phyloP scores from a whole-genome alignment of 768 basidiomycete genomes.

The Austroboletus eburneus region DNA sequence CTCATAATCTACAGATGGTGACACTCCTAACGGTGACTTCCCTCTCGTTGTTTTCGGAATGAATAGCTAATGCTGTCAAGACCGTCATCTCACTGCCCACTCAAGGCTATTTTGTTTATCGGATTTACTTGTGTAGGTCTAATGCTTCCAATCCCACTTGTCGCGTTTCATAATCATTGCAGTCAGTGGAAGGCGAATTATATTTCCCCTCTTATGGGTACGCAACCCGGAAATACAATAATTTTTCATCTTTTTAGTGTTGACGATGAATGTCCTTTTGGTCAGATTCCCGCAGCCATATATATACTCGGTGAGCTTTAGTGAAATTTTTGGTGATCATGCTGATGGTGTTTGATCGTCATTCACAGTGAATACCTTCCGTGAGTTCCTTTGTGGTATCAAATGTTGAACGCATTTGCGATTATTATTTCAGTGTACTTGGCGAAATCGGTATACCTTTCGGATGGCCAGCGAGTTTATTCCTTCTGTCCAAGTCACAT shows the following conservation, averaged over 20 bases:
- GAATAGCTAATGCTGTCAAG: background rate
- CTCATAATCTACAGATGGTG: too few species aligned
- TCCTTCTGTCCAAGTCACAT: too few species aligned
- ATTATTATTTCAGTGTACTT: background rate
- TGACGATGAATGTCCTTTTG: too few species aligned
- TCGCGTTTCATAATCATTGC: background rate
- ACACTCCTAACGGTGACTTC: background rate
- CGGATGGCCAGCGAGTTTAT: background rate
- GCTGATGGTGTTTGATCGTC: too few species aligned
- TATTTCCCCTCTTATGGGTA: conserved; percentile 1
- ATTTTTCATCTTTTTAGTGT: too few species aligned
- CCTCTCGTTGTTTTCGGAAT: background rate
- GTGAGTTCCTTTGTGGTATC: too few species aligned
- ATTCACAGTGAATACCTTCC: too few species aligned
- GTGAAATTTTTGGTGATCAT: too few species aligned
- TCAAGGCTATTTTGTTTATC: background rate
- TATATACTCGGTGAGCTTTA: conserved; percentile 4
- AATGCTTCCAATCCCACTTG: background rate
- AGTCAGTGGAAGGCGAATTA: background rate
- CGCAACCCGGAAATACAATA: background rate
- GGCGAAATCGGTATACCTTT: background rate
- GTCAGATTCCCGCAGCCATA: conserved; percentile 1
- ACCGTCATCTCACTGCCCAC: background rate
- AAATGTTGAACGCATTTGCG: background rate
- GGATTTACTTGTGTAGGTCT: background rate